These are phyloP conservation scores for Rhodotorula kratochvilovae DNA, from an alignment of 768 basidiomycete genomes.

Conservation along the genomic window DNA sequence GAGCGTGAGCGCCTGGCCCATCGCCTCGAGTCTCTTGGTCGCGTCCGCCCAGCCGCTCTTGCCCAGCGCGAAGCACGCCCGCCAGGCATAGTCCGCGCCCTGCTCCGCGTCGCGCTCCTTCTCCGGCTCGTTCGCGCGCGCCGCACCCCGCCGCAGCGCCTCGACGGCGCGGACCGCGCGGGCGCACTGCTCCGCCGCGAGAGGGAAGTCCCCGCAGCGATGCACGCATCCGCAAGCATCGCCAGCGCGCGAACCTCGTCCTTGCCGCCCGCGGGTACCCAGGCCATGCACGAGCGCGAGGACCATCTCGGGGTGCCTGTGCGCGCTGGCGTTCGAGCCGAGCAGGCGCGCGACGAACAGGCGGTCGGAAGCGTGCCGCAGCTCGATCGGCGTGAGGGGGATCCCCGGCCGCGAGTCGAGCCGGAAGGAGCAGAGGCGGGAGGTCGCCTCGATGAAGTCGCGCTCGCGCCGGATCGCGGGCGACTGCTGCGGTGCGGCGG, in stretches of 20 bases:
- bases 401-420: constrained; percentile 67
- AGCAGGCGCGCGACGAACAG: constrained; percentile 84
- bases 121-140: background rate
- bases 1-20: constrained; percentile 77
- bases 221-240: constrained; percentile 84
- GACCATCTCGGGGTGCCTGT: constrained; percentile 85
- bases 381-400: constrained; percentile 82
- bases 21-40: constrained; percentile 61
- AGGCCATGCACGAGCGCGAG: constrained; percentile 85
- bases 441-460: constrained; percentile 96
- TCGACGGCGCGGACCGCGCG: constrained; percentile 59
- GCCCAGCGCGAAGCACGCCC: constrained; percentile 80
- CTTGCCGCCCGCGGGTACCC: constrained; percentile 66
- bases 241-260: constrained; percentile 77
- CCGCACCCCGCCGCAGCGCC: background rate
- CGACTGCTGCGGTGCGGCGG: constrained; percentile 62
- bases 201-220: constrained; percentile 74
- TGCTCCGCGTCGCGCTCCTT: constrained; percentile 51
- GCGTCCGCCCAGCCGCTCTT: constrained; percentile 72
- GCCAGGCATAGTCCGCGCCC: constrained; percentile 81
- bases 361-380: constrained; percentile 82
- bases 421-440: constrained; percentile 87
- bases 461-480: constrained; percentile 64
- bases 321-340: constrained; percentile 75
- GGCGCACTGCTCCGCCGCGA: constrained; percentile 67